A percentile compares a stretch with the other conserved stretches of the same genome.
Conservation (phyloP, 768 basidiomycete genomes). For the Calocybe gangraenosa region DNA sequence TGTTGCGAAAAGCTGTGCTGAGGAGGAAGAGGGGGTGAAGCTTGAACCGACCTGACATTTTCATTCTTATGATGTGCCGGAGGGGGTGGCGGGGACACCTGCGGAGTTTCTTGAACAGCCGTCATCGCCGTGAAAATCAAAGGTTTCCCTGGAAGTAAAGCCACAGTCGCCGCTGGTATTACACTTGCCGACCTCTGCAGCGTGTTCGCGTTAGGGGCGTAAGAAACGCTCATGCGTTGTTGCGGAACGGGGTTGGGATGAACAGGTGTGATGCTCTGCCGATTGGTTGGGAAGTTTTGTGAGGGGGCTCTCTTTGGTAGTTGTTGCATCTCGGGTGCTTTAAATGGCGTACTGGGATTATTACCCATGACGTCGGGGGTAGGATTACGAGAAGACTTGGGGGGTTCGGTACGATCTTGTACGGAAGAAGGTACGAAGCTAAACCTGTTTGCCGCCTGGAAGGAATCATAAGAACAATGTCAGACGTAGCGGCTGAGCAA, state of each 20-base stretch:
- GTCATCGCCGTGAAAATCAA: conserved; percentile 60
- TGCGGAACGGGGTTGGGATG: not conserved
- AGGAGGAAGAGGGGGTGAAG: conserved; percentile 1
- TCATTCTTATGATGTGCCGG: not conserved
- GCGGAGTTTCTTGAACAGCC: conserved; percentile 20
- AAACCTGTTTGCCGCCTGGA: not conserved
- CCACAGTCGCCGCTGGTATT: conserved; percentile 14
- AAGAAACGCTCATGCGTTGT: conserved; percentile 2
- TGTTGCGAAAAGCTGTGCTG: not conserved
- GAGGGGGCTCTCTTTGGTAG: conserved; percentile 1
- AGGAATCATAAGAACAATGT: conserved; percentile 2
- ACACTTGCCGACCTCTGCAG: conserved; percentile 20
- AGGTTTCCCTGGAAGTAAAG: conserved; percentile 41
- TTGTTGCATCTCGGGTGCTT: conserved; percentile 2
- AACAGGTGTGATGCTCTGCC: too few relatives aligned
- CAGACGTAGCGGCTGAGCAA: not conserved
- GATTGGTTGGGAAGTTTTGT: too few relatives aligned
- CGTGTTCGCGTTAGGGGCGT: conserved; percentile 11
- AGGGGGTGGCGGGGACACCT: not conserved
- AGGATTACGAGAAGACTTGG: too few relatives aligned
- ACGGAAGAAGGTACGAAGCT: not conserved
- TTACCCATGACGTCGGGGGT: conserved; percentile 8
- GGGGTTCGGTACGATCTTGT: not conserved
- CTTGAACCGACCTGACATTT: not conserved
- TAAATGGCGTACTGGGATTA: conserved; percentile 6